Evolutionary conservation across 1,284 basidiomycete genomes (phyloP).

Genomic region (Moesziomyces parantarcticus): DNA sequence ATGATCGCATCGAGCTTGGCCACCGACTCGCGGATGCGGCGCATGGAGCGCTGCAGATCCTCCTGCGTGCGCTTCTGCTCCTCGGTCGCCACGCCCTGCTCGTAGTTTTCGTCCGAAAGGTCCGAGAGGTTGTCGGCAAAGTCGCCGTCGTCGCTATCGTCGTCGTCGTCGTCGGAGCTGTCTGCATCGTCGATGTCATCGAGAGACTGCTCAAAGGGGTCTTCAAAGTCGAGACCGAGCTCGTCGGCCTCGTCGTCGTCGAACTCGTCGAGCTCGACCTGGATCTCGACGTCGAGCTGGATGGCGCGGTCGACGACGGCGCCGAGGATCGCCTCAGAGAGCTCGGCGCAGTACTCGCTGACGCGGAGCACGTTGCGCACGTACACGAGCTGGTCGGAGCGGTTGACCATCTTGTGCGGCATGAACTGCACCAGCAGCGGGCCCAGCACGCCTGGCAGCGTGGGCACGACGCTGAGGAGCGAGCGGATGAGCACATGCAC

Average conservation of each 20-base stretch:
- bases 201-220: conserved; percentile 83
- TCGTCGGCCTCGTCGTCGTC: conserved; percentile 71
- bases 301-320: conserved; percentile 90
- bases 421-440: conserved; percentile 86
- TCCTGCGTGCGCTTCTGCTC: conserved; percentile 47
- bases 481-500: conserved; percentile 86
- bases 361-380: conserved; percentile 88
- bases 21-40: conserved; percentile 81
- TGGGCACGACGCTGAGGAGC: conserved; percentile 82
- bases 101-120: conserved; percentile 73
- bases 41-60: conserved; percentile 37
- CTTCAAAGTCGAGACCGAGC: conserved; percentile 71
- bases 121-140: conserved; percentile 68
- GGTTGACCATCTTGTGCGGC: conserved; percentile 90
- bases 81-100: conserved; percentile 49
- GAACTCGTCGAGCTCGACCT: conserved; percentile 91
- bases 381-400: conserved; percentile 85
- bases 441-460: conserved; percentile 72
- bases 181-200: conserved; percentile 72
- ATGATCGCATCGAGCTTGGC: conserved; percentile 90
- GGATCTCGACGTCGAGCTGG: conserved; percentile 97
- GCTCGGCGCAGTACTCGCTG: conserved; percentile 87
- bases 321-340: conserved; percentile 84
- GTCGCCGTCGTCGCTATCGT: conserved; percentile 65
- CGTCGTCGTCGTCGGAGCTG: conserved; percentile 70